Conservation (phyloP, 179 eudicot species). For the Silene vulgaris region DNA sequence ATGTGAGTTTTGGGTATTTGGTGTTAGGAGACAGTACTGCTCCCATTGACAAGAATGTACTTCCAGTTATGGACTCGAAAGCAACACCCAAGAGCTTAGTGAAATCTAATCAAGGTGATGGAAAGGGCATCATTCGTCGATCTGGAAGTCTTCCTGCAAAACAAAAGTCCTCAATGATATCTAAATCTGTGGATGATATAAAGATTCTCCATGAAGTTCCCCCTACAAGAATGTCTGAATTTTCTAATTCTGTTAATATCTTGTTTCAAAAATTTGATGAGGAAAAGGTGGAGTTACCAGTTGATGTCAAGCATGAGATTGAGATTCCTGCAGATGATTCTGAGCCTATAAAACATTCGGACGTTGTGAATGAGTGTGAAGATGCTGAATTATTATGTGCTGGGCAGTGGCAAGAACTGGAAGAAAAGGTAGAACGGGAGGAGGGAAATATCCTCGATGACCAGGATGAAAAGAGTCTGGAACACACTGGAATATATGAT, state of each 20-base stretch:
- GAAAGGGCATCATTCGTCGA: slow-evolving; percentile 33
- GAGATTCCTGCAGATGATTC: slow-evolving; percentile 29
- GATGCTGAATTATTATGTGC: slow-evolving; percentile 38
- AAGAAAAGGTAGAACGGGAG: slow-evolving; percentile 26
- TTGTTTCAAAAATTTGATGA: slow-evolving; percentile 67
- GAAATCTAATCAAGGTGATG: slow-evolving; percentile 34
- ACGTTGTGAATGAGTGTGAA: slow-evolving; percentile 30
- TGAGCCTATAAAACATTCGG: slow-evolving; percentile 28
- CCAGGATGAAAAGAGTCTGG: slow-evolving; percentile 27
- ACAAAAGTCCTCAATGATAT: slow-evolving; percentile 32
- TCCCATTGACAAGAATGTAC: slow-evolving; percentile 39
- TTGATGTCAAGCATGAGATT: slow-evolving; percentile 37
- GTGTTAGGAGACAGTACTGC: slow-evolving; percentile 43
- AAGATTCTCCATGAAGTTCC: slow-evolving; percentile 82
- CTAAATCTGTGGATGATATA: slow-evolving; percentile 50
- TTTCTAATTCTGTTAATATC: slow-evolving; percentile 45
- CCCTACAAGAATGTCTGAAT: slow-evolving; percentile 46
- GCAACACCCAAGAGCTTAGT: slow-evolving; percentile 17
- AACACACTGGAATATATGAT: slow-evolving; percentile 17
- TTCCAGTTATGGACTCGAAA: slow-evolving; percentile 36
- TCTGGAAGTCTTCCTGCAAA: slow-evolving; percentile 49
- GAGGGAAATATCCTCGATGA: slow-evolving; percentile 20
- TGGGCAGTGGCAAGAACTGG: slow-evolving; percentile 40
- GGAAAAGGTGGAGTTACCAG: slow-evolving; percentile 39
- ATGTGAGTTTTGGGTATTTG: slow-evolving; percentile 80